phyloP scores from a whole-genome alignment of 257 asterid genomes.

The Gardenia jasminoides region DNA sequence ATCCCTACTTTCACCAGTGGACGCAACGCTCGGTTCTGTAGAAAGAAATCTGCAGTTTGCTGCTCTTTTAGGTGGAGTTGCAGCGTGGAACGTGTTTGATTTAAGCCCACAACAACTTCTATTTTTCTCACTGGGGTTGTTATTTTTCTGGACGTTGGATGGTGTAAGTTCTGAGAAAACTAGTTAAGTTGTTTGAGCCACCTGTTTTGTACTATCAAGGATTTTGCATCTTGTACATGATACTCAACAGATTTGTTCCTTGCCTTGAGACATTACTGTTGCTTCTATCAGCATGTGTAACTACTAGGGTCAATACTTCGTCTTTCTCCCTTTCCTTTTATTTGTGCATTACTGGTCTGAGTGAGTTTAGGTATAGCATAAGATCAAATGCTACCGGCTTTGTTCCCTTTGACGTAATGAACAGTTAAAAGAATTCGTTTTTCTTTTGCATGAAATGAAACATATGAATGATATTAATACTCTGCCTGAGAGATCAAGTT shows the following conservation, averaged over 20 bases:
- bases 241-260: not conserved
- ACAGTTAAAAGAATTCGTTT: not conserved
- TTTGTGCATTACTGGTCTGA: not conserved
- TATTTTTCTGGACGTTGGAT: constrained; percentile 82
- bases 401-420: not conserved
- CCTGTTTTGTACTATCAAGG: not conserved
- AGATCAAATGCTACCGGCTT: not conserved
- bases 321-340: not conserved
- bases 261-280: not conserved
- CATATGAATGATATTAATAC: not conserved
- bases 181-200: not conserved
- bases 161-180: constrained; percentile 47
- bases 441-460: not conserved
- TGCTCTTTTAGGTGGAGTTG: constrained; percentile 66
- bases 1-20: constrained; percentile 79
- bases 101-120: constrained; percentile 62
- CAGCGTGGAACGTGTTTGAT: constrained; percentile 56
- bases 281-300: not conserved
- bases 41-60: constrained; percentile 72
- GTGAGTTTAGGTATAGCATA: not conserved
- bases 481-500: not conserved
- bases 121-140: constrained; percentile 53
- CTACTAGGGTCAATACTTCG: not conserved
- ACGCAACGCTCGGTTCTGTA: constrained; percentile 66
- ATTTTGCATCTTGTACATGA: not conserved